These are phyloP conservation scores for Candida loeiensis DNA, from an alignment of 805 yeast genomes.

Conservation along the genomic window DNA sequence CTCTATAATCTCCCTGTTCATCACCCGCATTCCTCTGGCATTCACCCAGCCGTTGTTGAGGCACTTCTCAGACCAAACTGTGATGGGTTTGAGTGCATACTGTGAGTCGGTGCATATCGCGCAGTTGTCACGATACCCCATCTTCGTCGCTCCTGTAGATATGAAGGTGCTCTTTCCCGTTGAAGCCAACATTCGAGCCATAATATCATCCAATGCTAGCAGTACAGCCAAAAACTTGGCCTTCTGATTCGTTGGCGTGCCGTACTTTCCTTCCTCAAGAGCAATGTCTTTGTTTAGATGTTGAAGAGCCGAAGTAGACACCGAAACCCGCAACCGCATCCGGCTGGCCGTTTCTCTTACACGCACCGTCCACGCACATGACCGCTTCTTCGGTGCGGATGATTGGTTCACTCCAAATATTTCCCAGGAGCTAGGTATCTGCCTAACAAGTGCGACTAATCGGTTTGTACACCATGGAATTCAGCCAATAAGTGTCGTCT, in stretches of 20 bases:
- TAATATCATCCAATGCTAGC: conserved; percentile 48
- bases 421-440: background rate
- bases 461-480: too few species aligned
- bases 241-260: conserved; percentile 66
- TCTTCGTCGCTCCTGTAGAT: background rate
- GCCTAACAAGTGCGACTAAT: too few species aligned
- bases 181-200: too few species aligned
- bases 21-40: conserved; percentile 43
- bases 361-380: conserved; percentile 79
- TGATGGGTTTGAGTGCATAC: conserved; percentile 56
- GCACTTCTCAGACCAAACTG: conserved; percentile 60
- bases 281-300: conserved; percentile 54
- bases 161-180: too few species aligned
- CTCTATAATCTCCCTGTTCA: conserved; percentile 51
- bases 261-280: conserved; percentile 28
- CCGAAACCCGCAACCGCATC: conserved; percentile 66
- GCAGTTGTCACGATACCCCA: conserved; percentile 25
- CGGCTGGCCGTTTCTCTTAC: conserved; percentile 53
- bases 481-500: too few species aligned
- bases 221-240: conserved; percentile 74
- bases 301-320: conserved; percentile 72
- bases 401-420: background rate
- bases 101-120: conserved; percentile 67
- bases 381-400: conserved; percentile 1
- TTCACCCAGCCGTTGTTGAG: conserved; percentile 50